Evolutionary conservation across 495 filamentous ascomycete genomes (phyloP), one percentile per base, ranked within the genome.

Genomic region (Xylaria venustula): DNA sequence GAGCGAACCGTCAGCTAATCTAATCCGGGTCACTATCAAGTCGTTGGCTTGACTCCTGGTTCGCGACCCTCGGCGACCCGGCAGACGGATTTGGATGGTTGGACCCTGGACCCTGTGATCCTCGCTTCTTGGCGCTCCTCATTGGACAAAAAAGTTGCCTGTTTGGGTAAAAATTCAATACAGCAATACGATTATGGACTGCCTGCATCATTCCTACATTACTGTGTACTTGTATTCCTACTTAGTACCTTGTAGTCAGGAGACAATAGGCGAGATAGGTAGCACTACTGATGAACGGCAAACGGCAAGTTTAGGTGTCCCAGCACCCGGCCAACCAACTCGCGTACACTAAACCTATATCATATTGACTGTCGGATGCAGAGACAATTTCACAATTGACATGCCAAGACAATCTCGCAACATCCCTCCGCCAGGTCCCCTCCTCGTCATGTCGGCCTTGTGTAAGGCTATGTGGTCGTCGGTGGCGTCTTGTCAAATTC

Each of bases 71-170:
- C n/a, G n/a, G n/a, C n/a, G n/a, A 44, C 36, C 37, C 15, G 52
- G 37, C 23, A 19, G 37, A 30, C 37, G 52, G 52, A 30, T 20
- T 41, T 2, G 7, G 23, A 20, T 44, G n/a, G n/a, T 44, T 26
- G 23, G 15, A 19, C 8, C 37, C 40, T 45, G 40, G 53, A 55
- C 53, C 53, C 53, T 55, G 40, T 37, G 26, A 20, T 55, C 26
- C 53, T 55, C 53, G 53, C 53, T 44, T 55, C 53, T 55, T 55
- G 53, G 53, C 53, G 17, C 1, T 25, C 2, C 26, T 45, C 40
- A 55, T 55, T 55, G 53, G 53, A 32, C 53, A 55, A 15, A 32
- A 32, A 45, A 55, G 40, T 32, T 45, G 15, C 53, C 53, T 20
- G 12, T 55, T 55, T 55, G 40, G 53, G 53, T 11, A 7, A 28